Conservation (phyloP, 495 filamentous ascomycete genomes). For the Choiromyces venosus region DNA sequence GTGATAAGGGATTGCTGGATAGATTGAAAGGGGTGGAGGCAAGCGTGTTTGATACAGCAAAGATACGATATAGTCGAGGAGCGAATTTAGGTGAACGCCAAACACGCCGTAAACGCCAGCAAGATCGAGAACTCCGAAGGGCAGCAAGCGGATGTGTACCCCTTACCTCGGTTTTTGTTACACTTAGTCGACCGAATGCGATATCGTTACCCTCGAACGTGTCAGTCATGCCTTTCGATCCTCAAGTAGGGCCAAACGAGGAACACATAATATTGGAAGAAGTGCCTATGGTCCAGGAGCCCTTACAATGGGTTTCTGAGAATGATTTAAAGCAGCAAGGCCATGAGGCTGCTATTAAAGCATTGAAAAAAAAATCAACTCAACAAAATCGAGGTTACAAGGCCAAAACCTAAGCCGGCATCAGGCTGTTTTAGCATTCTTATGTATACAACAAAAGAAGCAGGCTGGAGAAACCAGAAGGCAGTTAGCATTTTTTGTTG, state of each 20-base stretch:
- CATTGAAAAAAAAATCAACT: background rate
- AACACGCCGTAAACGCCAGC: too few species aligned
- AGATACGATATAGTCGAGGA: too few species aligned
- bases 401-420: background rate
- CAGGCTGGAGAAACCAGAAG: background rate
- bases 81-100: too few species aligned
- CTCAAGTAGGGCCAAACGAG: too few species aligned
- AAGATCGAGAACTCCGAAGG: background rate
- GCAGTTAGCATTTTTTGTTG: background rate
- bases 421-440: background rate
- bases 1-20: too few species aligned
- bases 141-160: background rate
- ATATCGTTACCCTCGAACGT: background rate
- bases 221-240: too few species aligned
- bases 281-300: background rate
- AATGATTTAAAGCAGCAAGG: background rate
- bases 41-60: too few species aligned
- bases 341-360: background rate
- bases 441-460: background rate
- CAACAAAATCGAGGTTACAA: background rate
- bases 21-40: too few species aligned
- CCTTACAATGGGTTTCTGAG: background rate
- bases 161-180: background rate
- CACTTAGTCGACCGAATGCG: background rate
- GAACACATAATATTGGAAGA: background rate